Evolutionary conservation across 768 basidiomycete genomes (phyloP), one percentile per base, ranked within the genome.

Genomic region (Thelephora aurantiotincta): DNA sequence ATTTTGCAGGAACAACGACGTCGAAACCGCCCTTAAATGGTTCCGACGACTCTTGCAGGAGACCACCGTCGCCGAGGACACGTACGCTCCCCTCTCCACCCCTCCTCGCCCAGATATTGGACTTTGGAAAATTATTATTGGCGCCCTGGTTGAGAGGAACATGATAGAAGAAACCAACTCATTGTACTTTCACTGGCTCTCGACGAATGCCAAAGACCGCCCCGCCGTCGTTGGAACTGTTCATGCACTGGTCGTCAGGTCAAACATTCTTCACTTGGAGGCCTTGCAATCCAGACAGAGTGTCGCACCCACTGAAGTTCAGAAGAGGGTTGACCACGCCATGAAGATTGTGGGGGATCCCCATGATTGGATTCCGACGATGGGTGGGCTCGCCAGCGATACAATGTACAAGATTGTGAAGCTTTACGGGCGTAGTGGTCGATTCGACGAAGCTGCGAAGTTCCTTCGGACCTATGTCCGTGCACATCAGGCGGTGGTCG

Each of bases 21-120:
- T 80, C 5, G 54, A 64, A 2, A 79, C 75, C 0, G 87, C 87
- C 0, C 54, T 80, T 37, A 59, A 66, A 5, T 93, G 89, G 89
- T 86, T 82, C 54, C 68, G 79, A 36, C 71, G 75, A 43, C 67
- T 90, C 26, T 62, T 82, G 42, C 58, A 62, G 22, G 73, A 77
- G 49, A 60, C 53, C 33, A 33, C 5, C 16, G 19, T 16, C n/a
- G 48, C 44, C 11, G 16, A 48, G 13, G 47, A 68, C 51, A 68
- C 69, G 1, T 74, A 66, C 52, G 63, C 71, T 44, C 61, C 76
- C 1, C 59, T 70, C 6, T 62, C 58, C 9, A 59, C 60, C 0
- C 68, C 76, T 14, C 61, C 69, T 3, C 69, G 72, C 11, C 86
- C 86, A 2, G 71, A 76, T 52, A 50, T 55, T 3, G 51, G 63